Conservation (phyloP, 73 alveolate genomes). For the Blepharisma japonicum region DNA sequence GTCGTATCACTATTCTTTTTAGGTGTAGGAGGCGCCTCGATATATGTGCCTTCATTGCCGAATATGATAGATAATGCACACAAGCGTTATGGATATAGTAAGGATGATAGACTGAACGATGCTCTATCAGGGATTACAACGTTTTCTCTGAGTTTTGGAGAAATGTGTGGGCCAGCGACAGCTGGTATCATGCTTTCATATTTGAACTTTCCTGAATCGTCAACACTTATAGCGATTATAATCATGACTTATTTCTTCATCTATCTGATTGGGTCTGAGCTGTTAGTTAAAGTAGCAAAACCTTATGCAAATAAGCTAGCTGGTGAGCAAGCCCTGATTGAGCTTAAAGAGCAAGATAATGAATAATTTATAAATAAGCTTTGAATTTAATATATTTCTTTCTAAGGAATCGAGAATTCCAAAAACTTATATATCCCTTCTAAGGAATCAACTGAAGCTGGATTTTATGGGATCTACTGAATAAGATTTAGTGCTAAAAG, state of each 20-base stretch:
- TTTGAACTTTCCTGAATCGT: not conserved
- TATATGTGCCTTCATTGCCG: conserved; percentile 12
- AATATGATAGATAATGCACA: conserved; percentile 1
- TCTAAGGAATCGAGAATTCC: too few species aligned
- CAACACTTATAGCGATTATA: not conserved
- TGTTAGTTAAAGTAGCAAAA: too few species aligned
- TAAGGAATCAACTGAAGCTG: too few species aligned
- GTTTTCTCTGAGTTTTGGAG: conserved; percentile 4
- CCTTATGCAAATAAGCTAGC: too few species aligned
- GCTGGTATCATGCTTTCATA: not conserved
- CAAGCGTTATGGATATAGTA: not conserved
- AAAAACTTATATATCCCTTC: too few species aligned
- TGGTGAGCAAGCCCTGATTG: too few species aligned
- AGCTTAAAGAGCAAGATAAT: too few species aligned
- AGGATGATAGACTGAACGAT: conserved; percentile 19
- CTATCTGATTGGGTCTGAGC: not conserved
- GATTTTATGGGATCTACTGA: too few species aligned
- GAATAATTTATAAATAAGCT: too few species aligned
- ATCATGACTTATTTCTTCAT: not conserved
- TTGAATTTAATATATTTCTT: too few species aligned
- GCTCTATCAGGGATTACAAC: conserved; percentile 21
- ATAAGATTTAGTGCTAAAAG: too few species aligned
- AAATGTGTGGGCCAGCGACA: not conserved
- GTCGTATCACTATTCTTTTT: not conserved
- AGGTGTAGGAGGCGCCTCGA: not conserved